Percentiles rank a stretch among this genome's conserved stretches.
Conservation (phyloP, 2,329 filamentous ascomycete species). For the Tothia fuscella region DNA sequence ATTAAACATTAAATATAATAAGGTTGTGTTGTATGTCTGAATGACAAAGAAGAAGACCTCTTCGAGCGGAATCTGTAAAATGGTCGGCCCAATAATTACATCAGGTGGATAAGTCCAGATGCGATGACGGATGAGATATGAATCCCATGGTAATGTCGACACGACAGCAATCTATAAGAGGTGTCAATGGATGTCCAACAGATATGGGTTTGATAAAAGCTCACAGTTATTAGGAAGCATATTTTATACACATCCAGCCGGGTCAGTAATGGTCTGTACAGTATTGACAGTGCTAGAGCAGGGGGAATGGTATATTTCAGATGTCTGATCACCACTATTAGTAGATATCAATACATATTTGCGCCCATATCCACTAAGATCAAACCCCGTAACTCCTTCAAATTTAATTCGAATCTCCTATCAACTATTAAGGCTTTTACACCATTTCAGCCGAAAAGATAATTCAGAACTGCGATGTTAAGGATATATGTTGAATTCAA, state of each 20-base stretch:
- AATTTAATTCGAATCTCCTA: no score
- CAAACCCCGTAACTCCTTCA: no score
- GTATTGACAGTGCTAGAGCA: conserved; percentile 44
- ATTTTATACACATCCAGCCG: conserved; percentile 52
- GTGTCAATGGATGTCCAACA: neutral
- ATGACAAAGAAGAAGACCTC: conserved; percentile 69
- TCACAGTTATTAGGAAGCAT: conserved; percentile 42
- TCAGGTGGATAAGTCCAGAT: conserved; percentile 61
- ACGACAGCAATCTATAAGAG: conserved; percentile 44
- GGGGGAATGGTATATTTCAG: conserved; percentile 55
- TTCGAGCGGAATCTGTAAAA: conserved; percentile 56
- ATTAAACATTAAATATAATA: conserved; percentile 56
- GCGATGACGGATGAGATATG: conserved; percentile 54
- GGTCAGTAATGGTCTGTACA: conserved; percentile 51
- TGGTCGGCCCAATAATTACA: conserved; percentile 49
- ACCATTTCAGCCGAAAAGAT: no score
- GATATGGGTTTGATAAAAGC: neutral
- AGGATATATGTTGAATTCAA: no score
- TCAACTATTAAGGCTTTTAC: no score
- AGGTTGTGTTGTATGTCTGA: conserved; percentile 60
- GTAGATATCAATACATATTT: no score
- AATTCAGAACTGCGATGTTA: no score
- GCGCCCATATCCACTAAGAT: no score
- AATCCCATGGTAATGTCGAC: conserved; percentile 65
- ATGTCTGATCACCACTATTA: conserved; percentile 37